Base-by-base conservation (phyloP, 192 early-diverging fungal genomes). In the Coemansia sp. region DNA sequence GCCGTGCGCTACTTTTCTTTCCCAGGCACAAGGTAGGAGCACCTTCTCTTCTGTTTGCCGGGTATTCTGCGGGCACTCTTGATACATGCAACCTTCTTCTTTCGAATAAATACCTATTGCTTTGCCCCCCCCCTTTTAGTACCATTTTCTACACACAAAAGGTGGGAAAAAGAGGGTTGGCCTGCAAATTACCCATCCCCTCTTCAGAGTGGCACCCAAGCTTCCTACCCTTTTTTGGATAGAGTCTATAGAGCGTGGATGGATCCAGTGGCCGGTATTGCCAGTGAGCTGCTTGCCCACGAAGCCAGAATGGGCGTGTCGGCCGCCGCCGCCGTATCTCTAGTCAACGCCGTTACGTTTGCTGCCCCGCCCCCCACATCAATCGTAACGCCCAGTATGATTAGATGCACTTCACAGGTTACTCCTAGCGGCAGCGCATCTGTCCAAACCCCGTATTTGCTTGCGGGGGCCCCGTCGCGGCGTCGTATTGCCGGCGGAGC, bases 241-340 rank as follows among this genome's bases (percentile, higher is more conserved):
- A 19, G 5, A 1, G 13, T 45, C 20, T 39, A 33, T 33, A 35
- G 23, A 18, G 23, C 8, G n/a, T n/a, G n/a, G 2, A 55, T 55
- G 53, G 44, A 55, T 29, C 35, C 28, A 26, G 37, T 47, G n/a
- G 19, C 56, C 8, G 47, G 50, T 22, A 49, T 58, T 7, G 23
- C 46, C 11, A 35, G 28, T 19, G 47, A 35, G 5, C 16, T 58
- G 19, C 47, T 58, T 13, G 27, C 27, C 7, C 38, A 38, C 18
- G 47, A 48, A 10, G 36, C 20, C 23, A 16, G 18, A n/a, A 23
- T 34, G 7, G 38, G 21, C 16, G 35, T 25, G 5, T 22, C 52
- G 5, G 34, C 35, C 34, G 50, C 41, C 10, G 34, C 35, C 34
- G 50, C 41, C 34, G 20, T 33, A 28, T 18, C 53, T 7, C 27